Conservation (phyloP, 345 rosid species). For the Lumnitzera littorea region DNA sequence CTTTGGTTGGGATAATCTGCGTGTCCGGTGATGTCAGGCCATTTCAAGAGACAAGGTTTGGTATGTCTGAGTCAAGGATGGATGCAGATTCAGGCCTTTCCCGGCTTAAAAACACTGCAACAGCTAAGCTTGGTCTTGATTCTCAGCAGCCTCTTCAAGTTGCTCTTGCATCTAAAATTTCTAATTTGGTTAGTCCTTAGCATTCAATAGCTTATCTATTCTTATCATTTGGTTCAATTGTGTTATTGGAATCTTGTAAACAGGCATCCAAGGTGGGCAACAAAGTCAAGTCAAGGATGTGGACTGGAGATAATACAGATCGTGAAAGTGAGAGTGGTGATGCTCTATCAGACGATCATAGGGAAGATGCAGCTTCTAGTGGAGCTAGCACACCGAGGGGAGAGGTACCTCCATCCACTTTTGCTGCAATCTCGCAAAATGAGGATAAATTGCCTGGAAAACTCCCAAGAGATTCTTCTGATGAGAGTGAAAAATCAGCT, state of each 20-base stretch:
- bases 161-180: constrained; percentile 82
- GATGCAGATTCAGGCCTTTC: constrained; percentile 48
- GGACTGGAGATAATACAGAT: constrained; percentile 39
- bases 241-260: constrained; percentile 20
- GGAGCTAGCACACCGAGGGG: constrained; percentile 94
- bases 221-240: no score
- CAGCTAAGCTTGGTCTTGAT: constrained; percentile 80
- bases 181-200: constrained; percentile 67
- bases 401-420: constrained; percentile 44
- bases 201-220: no score
- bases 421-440: constrained; percentile 45
- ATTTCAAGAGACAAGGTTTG: constrained; percentile 33
- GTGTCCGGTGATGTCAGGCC: constrained; percentile 55
- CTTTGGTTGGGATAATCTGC: constrained; percentile 70
- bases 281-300: constrained; percentile 77
- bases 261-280: constrained; percentile 84
- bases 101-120: constrained; percentile 36
- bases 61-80: constrained; percentile 23
- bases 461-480: constrained; percentile 49
- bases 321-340: constrained; percentile 79
- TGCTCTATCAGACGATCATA: constrained; percentile 58
- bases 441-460: constrained; percentile 47
- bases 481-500: constrained; percentile 65
- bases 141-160: constrained; percentile 85
- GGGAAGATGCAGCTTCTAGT: constrained; percentile 80